Percentiles rank a stretch among this genome's conserved stretches.
Evolutionary conservation across 805 yeast species (phyloP).

Genomic region (Spathaspora arborariae): DNA sequence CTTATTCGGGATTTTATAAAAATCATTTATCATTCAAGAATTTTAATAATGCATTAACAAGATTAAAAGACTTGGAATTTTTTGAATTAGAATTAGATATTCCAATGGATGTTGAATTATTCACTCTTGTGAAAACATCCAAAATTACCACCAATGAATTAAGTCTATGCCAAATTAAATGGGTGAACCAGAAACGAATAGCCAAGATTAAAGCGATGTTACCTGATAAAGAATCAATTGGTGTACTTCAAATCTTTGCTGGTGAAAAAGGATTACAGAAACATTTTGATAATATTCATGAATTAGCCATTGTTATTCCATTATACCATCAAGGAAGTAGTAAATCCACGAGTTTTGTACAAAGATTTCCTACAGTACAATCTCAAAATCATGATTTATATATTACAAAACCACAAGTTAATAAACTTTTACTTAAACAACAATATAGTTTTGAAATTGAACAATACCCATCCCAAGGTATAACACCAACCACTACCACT

Average conservation of each 20-base stretch:
- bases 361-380: conserved; percentile 67
- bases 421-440: conserved; percentile 50
- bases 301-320: conserved; percentile 71
- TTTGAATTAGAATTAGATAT: conserved; percentile 73
- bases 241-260: conserved; percentile 71
- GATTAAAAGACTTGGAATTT: conserved; percentile 69
- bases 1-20: conserved; percentile 75
- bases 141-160: conserved; percentile 44
- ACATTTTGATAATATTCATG: conserved; percentile 56
- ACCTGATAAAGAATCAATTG: conserved; percentile 66
- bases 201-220: conserved; percentile 79
- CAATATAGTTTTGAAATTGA: conserved; percentile 62
- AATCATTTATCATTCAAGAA: conserved; percentile 54
- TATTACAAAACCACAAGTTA: conserved; percentile 80
- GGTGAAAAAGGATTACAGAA: conserved; percentile 61
- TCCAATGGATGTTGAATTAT: conserved; percentile 67
- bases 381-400: conserved; percentile 72
- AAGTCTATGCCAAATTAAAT: conserved; percentile 74
- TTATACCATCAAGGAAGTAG: conserved; percentile 66
- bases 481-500: conserved; percentile 19
- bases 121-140: conserved; percentile 55
- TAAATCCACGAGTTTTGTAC: conserved; percentile 64
- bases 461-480: conserved; percentile 56
- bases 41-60: conserved; percentile 74
- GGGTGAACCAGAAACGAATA: conserved; percentile 58